Evolutionary conservation across 1,284 basidiomycete species (phyloP).

Genomic region (Ustilago hordei): DNA sequence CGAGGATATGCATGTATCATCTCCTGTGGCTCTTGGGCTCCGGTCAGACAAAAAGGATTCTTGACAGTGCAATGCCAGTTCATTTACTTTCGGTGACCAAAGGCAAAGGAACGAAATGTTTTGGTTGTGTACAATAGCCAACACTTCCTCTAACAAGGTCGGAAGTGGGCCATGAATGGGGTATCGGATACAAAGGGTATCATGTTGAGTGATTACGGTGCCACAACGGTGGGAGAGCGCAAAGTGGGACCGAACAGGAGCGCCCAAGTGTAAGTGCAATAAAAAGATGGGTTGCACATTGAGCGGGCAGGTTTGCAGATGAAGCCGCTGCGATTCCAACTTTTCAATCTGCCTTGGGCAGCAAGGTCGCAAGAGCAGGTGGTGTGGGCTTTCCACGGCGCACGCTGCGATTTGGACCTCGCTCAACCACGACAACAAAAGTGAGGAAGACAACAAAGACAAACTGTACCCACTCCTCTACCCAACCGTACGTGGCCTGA

Average conservation of each 20-base stretch:
- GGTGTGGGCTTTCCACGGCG: conserved; percentile 15
- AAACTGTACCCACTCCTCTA: conserved; percentile 60
- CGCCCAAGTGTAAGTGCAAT: background rate
- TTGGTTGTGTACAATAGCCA: background rate
- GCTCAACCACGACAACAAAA: conserved; percentile 57
- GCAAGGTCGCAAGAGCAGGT: conserved; percentile 8
- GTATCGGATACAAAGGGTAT: conserved; percentile 14
- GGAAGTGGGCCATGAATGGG: background rate
- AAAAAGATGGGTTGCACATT: background rate
- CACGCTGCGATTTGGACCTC: conserved; percentile 32
- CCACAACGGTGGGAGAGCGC: background rate
- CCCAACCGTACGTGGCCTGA: conserved; percentile 54
- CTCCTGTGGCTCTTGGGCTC: background rate
- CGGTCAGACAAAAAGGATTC: background rate
- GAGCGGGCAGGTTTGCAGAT: background rate
- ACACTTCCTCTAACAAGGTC: background rate
- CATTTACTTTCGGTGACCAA: background rate
- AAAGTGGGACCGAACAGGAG: background rate
- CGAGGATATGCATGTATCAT: background rate
- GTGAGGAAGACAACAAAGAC: conserved; percentile 60
- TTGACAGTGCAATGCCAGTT: background rate
- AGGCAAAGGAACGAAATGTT: background rate
- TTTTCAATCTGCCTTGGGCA: conserved; percentile 21
- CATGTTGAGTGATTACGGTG: background rate
- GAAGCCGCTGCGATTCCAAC: background rate